Evolutionary conservation across 192 early-diverging fungal species (phyloP), one percentile per base, ranked within the genome.

Genomic region (Thamnidium elegans): DNA sequence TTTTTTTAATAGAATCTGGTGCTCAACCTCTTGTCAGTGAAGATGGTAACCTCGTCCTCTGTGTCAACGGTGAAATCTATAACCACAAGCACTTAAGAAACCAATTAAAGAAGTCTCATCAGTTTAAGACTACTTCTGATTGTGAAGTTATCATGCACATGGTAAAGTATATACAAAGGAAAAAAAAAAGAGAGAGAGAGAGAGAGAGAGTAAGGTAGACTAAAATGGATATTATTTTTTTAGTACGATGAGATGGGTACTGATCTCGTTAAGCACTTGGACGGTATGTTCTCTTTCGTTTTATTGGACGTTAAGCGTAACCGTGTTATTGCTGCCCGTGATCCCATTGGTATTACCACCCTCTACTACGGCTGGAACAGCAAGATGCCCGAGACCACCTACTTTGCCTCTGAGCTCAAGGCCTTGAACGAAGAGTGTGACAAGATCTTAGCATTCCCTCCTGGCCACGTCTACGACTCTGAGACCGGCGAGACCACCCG

Each of bases 51-150:
- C 66, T 99, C 43, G 83, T 99, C 60, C 84, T 99, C 58, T 80
- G 87, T 19, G 96, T 97, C 70, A 99, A 99, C 80, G 96, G 96
- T 63, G 96, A 99, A 77, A 99, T 99, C 74, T 99, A 99, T 84
- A 99, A 99, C 89, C 94, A 99, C 81, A 88, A 90, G 68, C 73
- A 82, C 31, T 87, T 99, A 10, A 82, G 88, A 65, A 82, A 83
- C 69, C 62, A 79, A 72, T 86, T 97, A 65, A 90, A 91, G 79
- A 69, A 79, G 48, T 78, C 82, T 7, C 75, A 80, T 60, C 70
- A 71, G 46, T 99, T 99, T 86, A 92, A 94, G 83, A 99, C 96
- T 60, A 87, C 92, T 67, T 99, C 96, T 62, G 96, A 99, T 77
- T 99, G 96, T 80, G 96, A 99, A 75, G 86, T 95, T 60, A 96